These are phyloP conservation scores for Tulasnella sp. DNA, from an alignment of 768 basidiomycete species.

Conservation along the genomic window DNA sequence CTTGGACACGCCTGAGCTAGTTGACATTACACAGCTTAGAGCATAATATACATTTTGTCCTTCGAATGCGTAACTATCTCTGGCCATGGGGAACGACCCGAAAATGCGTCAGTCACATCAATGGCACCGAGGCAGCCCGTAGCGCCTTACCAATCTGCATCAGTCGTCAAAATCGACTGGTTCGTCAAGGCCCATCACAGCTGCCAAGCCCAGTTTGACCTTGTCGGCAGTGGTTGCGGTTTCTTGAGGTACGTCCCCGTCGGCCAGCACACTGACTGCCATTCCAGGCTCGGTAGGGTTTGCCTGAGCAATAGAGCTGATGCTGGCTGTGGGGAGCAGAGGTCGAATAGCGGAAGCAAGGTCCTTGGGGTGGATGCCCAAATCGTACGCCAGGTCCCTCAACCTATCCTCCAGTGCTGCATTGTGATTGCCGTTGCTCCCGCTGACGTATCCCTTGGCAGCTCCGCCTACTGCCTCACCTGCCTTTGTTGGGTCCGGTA, in stretches of 20 bases:
- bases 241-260: background rate
- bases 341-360: slow-evolving; percentile 30
- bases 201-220: slow-evolving; percentile 5
- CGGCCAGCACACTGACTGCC: slow-evolving; percentile 14
- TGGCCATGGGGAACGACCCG: background rate
- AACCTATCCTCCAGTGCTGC: slow-evolving; percentile 25
- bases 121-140: too few species aligned
- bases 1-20: too few species aligned
- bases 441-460: background rate
- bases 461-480: background rate
- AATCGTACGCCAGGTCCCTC: slow-evolving; percentile 29
- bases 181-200: slow-evolving; percentile 18
- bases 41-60: too few species aligned
- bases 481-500: slow-evolving; percentile 10
- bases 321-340: slow-evolving; percentile 27
- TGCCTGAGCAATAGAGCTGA: slow-evolving; percentile 26
- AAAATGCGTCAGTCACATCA: background rate
- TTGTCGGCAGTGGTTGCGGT: background rate
- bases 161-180: slow-evolving; percentile 21
- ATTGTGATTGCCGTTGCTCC: background rate
- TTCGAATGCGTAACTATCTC: too few species aligned
- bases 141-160: background rate
- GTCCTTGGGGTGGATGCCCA: slow-evolving; percentile 30
- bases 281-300: slow-evolving; percentile 15
- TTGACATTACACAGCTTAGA: too few species aligned